phyloP scores from a whole-genome alignment of 2,329 filamentous ascomycete genomes.

The Claviceps sp. region DNA sequence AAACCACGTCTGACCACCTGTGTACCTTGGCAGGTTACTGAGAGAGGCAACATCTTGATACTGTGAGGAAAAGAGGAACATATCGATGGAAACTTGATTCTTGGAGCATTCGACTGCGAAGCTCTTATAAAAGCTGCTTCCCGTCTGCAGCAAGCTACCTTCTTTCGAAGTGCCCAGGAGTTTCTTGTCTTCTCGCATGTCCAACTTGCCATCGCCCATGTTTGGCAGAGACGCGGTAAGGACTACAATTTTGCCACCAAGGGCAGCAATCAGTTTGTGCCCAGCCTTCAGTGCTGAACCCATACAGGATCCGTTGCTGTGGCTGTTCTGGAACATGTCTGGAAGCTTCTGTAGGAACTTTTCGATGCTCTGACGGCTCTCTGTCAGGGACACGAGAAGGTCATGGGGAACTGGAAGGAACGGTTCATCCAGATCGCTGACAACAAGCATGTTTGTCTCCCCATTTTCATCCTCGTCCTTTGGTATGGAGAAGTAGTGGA shows the following conservation, averaged over 20 bases:
- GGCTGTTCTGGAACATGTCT: conserved; percentile 92
- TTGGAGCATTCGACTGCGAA: conserved; percentile 98
- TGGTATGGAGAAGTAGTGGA: conserved; percentile 93
- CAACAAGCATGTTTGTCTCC: conserved; percentile 82
- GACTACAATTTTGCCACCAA: conserved; percentile 91
- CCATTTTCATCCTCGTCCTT: conserved; percentile 74
- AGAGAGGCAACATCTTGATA: conserved; percentile 96
- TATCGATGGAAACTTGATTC: conserved; percentile 95
- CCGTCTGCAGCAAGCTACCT: conserved; percentile 73
- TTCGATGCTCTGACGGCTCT: conserved; percentile 84
- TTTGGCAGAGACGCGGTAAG: conserved; percentile 85
- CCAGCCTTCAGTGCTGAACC: conserved; percentile 84
- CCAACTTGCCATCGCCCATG: conserved; percentile 75
- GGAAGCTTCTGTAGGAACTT: conserved; percentile 82
- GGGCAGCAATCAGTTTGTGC: conserved; percentile 87
- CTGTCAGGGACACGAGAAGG: conserved; percentile 74
- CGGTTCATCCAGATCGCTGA: conserved; percentile 90
- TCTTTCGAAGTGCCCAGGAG: conserved; percentile 89
- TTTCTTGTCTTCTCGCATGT: conserved; percentile 94
- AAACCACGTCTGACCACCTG: conserved; percentile 95
- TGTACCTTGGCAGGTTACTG: conserved; percentile 90
- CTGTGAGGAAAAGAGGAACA: conserved; percentile 92
- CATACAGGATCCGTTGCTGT: conserved; percentile 84
- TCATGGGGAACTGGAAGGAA: conserved; percentile 91
- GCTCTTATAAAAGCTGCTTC: conserved; percentile 95